Base-by-base conservation (phyloP, 371 early-diverging fungal species). In the Lichtheimia ornata region DNA sequence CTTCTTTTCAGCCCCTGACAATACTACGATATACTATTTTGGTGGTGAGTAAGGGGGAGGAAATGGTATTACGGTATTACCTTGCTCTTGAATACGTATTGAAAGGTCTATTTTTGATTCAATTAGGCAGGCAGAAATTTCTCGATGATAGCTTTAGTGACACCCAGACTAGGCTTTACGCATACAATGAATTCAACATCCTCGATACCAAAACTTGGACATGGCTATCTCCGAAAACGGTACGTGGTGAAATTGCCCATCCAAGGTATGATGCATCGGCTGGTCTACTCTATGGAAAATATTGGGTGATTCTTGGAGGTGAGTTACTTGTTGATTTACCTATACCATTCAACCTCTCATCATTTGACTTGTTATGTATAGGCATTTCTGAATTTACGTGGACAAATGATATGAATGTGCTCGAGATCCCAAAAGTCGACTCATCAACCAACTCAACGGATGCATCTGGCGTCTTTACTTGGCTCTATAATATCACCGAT, bases 21-120 rank as follows among this genome's bases (percentile, higher is more conserved):
- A 52, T 45, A 41, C 43, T 1, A 24, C 52, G 15, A 52, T 52
- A 20, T 52, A 52, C 22, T 52, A 52, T 52, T 52, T 24, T 22
- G 52, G 52, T 24, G 52, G 52, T 27, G 44, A 55, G 20, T 4
- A 55, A 55, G 13, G 11, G 9, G 22, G 22, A 13, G 4, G 2
- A 4, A 4, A 18, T 20, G 20, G 1, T 42, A 2, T 14, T 9
- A 4, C 28, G 15, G 2, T 35, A 30, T 27, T 7, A 30, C 7
- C 7, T 5, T 30, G 30, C 30, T 30, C 7, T 18, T 1, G 41
- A 40, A n/a, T n/a, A n/a, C n/a, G n/a, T n/a, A 5, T 0, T 15
- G 40, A 20, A 42, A 18, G 11, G 6, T 0, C 9, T 17, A 12
- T 24, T 50, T 14, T 24, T 4, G 15, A 18, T 18, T 12, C 12